Evolutionary conservation across 2,329 filamentous ascomycete species (phyloP).

Genomic region (Stagonosporopsis rhizophila): DNA sequence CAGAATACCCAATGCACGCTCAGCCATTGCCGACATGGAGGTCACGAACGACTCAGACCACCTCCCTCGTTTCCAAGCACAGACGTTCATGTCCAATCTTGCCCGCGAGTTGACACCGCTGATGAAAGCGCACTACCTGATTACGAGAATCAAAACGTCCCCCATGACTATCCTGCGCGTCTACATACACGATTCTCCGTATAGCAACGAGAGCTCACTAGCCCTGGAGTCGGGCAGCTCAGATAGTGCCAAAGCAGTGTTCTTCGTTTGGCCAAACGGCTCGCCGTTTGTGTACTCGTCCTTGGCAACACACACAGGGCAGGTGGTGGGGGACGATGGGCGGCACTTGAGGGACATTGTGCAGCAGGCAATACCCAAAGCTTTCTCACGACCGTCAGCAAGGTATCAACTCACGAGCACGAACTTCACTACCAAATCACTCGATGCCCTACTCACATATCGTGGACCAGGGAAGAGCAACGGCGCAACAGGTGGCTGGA

Average conservation of each 20-base stretch:
- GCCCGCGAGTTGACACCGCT: constrained; percentile 77
- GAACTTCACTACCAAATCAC: constrained; percentile 72
- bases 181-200: constrained; percentile 81
- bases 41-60: constrained; percentile 48
- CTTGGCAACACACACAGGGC: constrained; percentile 52
- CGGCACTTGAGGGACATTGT: constrained; percentile 73
- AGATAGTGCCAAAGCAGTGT: constrained; percentile 75
- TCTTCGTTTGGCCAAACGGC: constrained; percentile 81
- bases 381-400: constrained; percentile 75
- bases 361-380: constrained; percentile 80
- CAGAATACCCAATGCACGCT: constrained; percentile 39
- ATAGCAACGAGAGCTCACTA: constrained; percentile 62
- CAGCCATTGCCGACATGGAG: constrained; percentile 44
- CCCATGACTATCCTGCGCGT: constrained; percentile 78
- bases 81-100: constrained; percentile 78
- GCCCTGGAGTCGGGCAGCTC: constrained; percentile 42
- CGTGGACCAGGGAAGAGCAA: constrained; percentile 75
- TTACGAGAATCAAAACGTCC: constrained; percentile 73
- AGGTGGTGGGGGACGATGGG: constrained; percentile 43
- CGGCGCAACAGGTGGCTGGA: constrained; percentile 78
- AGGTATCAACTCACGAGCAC: constrained; percentile 74
- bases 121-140: constrained; percentile 83
- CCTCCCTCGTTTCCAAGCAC: constrained; percentile 77
- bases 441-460: constrained; percentile 72
- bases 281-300: constrained; percentile 77